Evolutionary conservation across 768 basidiomycete genomes (phyloP), one percentile per base, ranked within the genome.

Genomic region (Russula virescens): DNA sequence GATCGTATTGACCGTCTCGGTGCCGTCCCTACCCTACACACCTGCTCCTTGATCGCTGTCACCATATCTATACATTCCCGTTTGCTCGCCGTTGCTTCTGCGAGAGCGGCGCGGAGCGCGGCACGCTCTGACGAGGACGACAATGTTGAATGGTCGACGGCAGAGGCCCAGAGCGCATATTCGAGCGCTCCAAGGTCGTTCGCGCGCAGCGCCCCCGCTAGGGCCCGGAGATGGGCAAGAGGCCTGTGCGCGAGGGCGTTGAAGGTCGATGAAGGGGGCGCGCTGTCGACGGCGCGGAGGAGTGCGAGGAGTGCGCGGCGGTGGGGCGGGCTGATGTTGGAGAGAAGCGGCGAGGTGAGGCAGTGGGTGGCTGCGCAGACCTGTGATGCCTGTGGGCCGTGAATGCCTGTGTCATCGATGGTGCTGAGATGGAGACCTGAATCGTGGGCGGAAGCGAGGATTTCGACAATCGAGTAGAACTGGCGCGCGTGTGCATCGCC

Each of bases 341-440:
- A 16, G 47, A 63, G 55, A 35, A 60, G 53, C 6, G 63, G 47
- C 6, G 40, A 3, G 31, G 53, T 31, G 40, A 60, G 38, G 21
- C 58, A 60, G 48, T 50, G 53, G 2, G 58, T 60, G 4, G 58
- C 58, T 14, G 40, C 58, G 31, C 58, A 50, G 40, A 64, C 52
- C 8, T 60, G 23, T 5, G 63, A 42, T 11, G 23, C 52, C 7
- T 60, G 63, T 6, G 52, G 53, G 28, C 28, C 53, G 7, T 50
- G 62, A 26, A 18, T 7, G 6, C 48, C 57, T 11, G 31, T 40
- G 23, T 31, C 40, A 28, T 50, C 19, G 55, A 46, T 28, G 6
- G n/a, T 26, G 40, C 34, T 6, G 31, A 45, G 23, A 38, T 55
- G 63, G 10, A 60, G n/a, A 3, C 53, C 53, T 4, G 42, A 14